These are phyloP conservation scores for Schoenoplectus triqueter DNA, from an alignment of 202 grass and related monocot genomes.

Conservation along the genomic window DNA sequence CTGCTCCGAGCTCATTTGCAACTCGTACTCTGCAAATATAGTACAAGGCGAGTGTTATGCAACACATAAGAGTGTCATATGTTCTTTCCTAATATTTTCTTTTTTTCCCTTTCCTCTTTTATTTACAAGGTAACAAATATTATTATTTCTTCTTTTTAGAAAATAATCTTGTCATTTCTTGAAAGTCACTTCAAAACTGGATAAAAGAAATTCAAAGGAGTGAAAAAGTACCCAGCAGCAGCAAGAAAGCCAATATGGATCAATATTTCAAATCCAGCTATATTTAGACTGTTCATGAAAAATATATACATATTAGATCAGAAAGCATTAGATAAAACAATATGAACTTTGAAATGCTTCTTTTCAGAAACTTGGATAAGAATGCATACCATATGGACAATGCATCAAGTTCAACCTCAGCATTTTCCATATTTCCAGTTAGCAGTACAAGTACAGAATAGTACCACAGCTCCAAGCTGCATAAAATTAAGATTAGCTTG, in stretches of 20 bases:
- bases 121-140: constrained; percentile 15
- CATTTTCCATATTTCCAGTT: constrained; percentile 54
- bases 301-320: not conserved
- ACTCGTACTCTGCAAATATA: constrained; percentile 59
- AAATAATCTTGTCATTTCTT: not conserved
- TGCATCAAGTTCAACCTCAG: constrained; percentile 61
- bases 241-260: constrained; percentile 73
- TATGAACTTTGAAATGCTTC: not conserved
- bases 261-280: constrained; percentile 61
- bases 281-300: constrained; percentile 53
- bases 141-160: not conserved
- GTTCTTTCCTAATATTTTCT: not conserved
- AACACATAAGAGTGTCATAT: not conserved
- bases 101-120: not conserved
- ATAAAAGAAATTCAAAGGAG: not conserved
- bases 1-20: constrained; percentile 69
- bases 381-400: constrained; percentile 55
- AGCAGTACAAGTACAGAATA: constrained; percentile 45
- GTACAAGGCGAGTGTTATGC: not conserved
- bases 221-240: constrained; percentile 54
- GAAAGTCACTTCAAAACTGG: not conserved
- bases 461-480: constrained; percentile 71
- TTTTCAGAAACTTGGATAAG: not conserved
- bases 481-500: not conserved
- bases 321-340: not conserved